Conservation (phyloP, 2,329 filamentous ascomycete species). For the Aspergillus tamarii region DNA sequence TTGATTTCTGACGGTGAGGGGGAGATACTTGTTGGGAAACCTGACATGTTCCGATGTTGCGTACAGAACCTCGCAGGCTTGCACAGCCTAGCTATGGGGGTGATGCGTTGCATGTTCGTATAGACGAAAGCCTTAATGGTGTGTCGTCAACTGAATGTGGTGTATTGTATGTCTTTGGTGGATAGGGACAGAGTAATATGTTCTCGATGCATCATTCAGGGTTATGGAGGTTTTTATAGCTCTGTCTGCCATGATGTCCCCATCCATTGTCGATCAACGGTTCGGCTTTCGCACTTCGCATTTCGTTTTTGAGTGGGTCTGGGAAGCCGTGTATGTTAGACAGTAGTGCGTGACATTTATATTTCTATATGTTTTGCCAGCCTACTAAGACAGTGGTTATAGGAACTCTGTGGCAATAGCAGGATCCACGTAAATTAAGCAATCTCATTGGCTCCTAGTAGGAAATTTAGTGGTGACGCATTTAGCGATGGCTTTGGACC, state of each 20-base stretch:
- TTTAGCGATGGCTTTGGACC: not conserved
- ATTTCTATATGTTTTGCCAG: no score
- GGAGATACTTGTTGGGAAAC: conserved; percentile 35
- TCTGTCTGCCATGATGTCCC: not conserved
- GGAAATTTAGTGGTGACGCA: not conserved
- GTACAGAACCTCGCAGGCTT: not conserved
- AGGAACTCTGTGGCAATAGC: not conserved
- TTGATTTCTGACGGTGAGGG: conserved; percentile 49
- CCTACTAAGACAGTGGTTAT: not conserved
- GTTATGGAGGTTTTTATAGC: not conserved
- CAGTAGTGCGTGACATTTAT: not conserved
- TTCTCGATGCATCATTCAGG: not conserved
- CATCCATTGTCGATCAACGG: not conserved
- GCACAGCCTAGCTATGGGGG: not conserved
- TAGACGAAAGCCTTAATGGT: not conserved
- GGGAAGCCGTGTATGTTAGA: not conserved
- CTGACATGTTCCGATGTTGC: not conserved
- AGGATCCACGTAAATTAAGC: not conserved
- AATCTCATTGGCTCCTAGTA: not conserved
- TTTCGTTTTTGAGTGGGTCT: not conserved
- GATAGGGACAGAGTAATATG: not conserved
- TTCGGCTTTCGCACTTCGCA: conserved; percentile 1
- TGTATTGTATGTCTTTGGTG: not conserved
- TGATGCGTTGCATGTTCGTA: not conserved
- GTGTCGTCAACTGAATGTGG: not conserved